Evolutionary conservation across 1,139 yeast genomes (phyloP).

Genomic region (Suhomyces wounanorum): DNA sequence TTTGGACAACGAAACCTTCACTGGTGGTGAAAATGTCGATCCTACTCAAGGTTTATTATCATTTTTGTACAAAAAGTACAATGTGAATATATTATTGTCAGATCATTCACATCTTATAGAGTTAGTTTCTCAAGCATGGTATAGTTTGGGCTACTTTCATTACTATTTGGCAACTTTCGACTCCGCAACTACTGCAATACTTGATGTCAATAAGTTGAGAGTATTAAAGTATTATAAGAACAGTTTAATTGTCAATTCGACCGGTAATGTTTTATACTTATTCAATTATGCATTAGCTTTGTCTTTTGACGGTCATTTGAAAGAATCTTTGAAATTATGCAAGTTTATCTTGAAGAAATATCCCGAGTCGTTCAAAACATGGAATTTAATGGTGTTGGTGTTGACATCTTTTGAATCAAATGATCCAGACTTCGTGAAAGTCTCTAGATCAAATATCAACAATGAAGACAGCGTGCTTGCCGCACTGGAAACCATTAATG

Average conservation of each 20-base stretch:
- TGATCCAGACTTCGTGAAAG: conserved; percentile 22
- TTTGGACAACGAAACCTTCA: conserved; percentile 5
- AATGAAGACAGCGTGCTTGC: conserved; percentile 2
- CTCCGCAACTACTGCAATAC: conserved; percentile 26
- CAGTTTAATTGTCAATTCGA: conserved; percentile 42
- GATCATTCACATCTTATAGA: conserved; percentile 35
- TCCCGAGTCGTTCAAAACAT: conserved; percentile 48
- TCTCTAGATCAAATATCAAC: conserved; percentile 3
- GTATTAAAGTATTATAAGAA: conserved; percentile 36
- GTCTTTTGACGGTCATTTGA: conserved; percentile 30
- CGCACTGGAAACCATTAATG: conserved; percentile 4
- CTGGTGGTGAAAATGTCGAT: conserved; percentile 6
- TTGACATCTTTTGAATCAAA: conserved; percentile 31
- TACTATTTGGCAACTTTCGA: conserved; percentile 33
- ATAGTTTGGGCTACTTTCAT: conserved; percentile 37
- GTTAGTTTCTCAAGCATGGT: conserved; percentile 43
- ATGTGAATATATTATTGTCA: conserved; percentile 33
- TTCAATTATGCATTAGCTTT: conserved; percentile 43
- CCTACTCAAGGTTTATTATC: conserved; percentile 23
- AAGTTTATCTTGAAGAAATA: conserved; percentile 46
- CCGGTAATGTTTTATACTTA: conserved; percentile 35
- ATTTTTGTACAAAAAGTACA: conserved; percentile 41
- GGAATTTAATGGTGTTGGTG: conserved; percentile 46
- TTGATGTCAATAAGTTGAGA: conserved; percentile 20
- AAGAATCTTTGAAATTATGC: conserved; percentile 39